Evolutionary conservation across 2,329 filamentous ascomycete species (phyloP).

Genomic region (Trichoderma sp.): DNA sequence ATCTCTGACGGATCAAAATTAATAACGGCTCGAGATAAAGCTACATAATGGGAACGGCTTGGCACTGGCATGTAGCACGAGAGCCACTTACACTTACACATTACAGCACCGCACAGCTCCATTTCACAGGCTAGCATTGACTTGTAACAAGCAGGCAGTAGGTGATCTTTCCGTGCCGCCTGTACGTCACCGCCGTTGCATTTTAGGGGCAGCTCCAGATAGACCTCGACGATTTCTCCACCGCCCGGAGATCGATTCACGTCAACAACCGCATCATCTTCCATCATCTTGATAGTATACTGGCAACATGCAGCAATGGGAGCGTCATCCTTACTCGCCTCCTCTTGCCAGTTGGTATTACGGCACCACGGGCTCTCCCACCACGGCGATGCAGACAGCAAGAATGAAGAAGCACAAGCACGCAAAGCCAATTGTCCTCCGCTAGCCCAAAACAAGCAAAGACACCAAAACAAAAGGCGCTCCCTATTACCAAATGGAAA

Average conservation of each 20-base stretch:
- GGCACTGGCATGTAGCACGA: neutral
- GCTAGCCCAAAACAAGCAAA: neutral
- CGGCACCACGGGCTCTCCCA: neutral
- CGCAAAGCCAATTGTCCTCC: neutral
- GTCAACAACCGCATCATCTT: neutral
- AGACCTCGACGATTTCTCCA: neutral
- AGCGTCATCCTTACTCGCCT: too few relatives aligned
- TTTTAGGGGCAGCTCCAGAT: neutral
- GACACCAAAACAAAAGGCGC: neutral
- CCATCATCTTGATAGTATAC: too few relatives aligned
- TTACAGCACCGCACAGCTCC: neutral
- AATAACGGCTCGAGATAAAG: constrained; percentile 24
- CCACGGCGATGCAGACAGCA: neutral
- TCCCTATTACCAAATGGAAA: constrained; percentile 27
- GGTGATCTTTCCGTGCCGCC: neutral
- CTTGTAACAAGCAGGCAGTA: neutral
- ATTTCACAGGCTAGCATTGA: neutral
- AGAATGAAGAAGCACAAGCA: neutral
- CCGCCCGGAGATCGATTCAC: constrained; percentile 11
- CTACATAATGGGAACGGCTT: constrained; percentile 15
- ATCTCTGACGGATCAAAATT: constrained; percentile 27
- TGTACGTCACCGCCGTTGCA: constrained; percentile 18
- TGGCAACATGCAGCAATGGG: neutral
- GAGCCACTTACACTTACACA: neutral
- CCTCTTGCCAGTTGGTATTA: too few relatives aligned